phyloP scores from a whole-genome alignment of 2,329 filamentous ascomycete genomes.

The Fusarium dlaminii region DNA sequence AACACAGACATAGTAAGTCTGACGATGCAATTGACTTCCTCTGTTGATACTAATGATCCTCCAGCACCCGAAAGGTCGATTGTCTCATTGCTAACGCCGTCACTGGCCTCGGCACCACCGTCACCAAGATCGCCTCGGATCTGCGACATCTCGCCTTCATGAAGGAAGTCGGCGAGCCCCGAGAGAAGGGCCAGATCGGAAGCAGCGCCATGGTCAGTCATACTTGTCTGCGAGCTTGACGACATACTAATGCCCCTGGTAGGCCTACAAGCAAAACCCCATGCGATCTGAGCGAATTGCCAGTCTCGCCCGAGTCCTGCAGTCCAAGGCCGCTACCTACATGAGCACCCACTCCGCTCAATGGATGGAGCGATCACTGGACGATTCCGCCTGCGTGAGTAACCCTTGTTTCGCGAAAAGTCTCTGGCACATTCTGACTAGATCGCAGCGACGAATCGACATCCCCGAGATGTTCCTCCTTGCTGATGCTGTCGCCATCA shows the following conservation, averaged over 20 bases:
- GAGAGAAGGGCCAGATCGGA: not conserved
- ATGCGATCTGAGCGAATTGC: slow-evolving; percentile 20
- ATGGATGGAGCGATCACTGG: slow-evolving; percentile 27
- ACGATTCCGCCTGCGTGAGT: slow-evolving; percentile 12
- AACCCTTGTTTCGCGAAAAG: too few relatives aligned
- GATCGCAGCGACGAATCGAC: not conserved
- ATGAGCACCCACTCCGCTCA: slow-evolving; percentile 11
- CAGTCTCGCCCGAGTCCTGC: slow-evolving; percentile 15
- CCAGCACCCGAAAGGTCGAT: not conserved
- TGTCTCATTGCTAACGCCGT: not conserved
- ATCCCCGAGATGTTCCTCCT: slow-evolving; percentile 32
- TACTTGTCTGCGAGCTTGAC: rapidly evolving
- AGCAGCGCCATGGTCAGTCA: slow-evolving; percentile 3
- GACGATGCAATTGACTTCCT: rapidly evolving
- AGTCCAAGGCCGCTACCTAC: slow-evolving; percentile 11
- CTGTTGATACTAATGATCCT: rapidly evolving
- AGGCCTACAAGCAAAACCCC: slow-evolving; percentile 30
- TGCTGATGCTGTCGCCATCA: slow-evolving; percentile 22
- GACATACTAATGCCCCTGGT: rapidly evolving
- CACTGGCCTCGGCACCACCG: not conserved
- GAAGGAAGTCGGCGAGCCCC: not conserved
- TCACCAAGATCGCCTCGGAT: not conserved
- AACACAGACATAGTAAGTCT: not conserved
- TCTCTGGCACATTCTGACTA: not conserved
- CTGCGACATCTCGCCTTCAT: not conserved